A percentile compares a stretch with the other conserved stretches of the same genome.
Evolutionary conservation across 129 eudicot species (phyloP).

Genomic region (Helianthus tuberosus): DNA sequence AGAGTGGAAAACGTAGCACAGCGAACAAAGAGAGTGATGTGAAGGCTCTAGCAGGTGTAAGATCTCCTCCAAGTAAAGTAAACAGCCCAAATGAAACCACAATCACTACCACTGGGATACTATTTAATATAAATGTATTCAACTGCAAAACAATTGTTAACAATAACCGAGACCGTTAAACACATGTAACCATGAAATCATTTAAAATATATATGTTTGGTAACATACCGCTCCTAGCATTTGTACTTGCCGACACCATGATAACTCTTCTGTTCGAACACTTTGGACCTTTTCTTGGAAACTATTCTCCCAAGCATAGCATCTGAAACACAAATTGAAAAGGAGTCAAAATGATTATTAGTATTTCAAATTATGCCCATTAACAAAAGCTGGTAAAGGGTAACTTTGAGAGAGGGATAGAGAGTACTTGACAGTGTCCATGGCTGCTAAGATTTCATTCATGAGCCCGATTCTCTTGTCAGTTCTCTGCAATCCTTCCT

Average conservation of each 20-base stretch:
- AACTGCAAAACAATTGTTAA: constrained; percentile 53
- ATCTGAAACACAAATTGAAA: constrained; percentile 45
- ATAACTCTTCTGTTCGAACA: constrained; percentile 67
- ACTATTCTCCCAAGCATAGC: constrained; percentile 96
- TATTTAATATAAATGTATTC: constrained; percentile 75
- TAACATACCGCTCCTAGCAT: constrained; percentile 89
- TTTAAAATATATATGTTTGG: neutral
- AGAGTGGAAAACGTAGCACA: constrained; percentile 77
- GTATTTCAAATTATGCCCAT: neutral
- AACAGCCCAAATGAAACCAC: constrained; percentile 86
- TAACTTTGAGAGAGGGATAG: neutral
- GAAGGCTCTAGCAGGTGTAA: constrained; percentile 95
- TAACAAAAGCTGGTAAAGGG: constrained; percentile 6
- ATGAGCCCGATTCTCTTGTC: constrained; percentile 92
- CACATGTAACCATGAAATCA: neutral
- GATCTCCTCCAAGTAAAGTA: constrained; percentile 77
- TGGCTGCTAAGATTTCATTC: constrained; percentile 95
- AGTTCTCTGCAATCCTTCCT: constrained; percentile 90
- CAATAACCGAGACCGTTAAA: neutral
- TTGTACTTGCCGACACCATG: constrained; percentile 81
- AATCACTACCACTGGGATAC: constrained; percentile 87
- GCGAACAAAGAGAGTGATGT: constrained; percentile 90
- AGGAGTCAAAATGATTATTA: constrained; percentile 3
- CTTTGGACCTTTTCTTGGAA: constrained; percentile 80
- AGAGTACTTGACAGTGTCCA: constrained; percentile 92